Conservation (phyloP, 2,329 filamentous ascomycete genomes). For the Ceratocystis cubensis region DNA sequence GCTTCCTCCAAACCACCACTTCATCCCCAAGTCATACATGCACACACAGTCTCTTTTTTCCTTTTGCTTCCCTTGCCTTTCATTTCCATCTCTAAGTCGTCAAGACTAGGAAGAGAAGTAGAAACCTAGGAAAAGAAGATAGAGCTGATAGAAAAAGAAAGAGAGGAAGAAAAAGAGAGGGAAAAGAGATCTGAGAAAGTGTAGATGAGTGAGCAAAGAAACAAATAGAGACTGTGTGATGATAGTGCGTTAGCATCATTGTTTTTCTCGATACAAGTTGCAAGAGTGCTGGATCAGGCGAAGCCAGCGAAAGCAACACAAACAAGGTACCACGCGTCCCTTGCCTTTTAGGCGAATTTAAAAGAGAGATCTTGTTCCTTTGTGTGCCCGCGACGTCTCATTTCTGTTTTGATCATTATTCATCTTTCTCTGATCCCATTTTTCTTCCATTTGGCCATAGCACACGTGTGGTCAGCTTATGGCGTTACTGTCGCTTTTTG, state of each 20-base stretch:
- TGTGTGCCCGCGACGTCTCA: constrained; percentile 16
- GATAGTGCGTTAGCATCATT: background rate
- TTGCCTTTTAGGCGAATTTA: background rate
- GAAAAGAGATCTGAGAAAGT: background rate
- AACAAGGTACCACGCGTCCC: background rate
- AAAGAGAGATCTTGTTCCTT: constrained; percentile 11
- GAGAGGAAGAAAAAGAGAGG: constrained; percentile 4
- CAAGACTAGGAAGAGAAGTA: background rate
- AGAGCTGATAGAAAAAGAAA: background rate
- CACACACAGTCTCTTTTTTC: background rate
- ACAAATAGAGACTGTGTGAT: constrained; percentile 2
- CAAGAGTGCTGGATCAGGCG: background rate
- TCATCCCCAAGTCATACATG: background rate
- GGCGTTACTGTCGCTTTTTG: background rate
- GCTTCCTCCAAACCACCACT: background rate
- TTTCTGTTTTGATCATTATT: constrained; percentile 22
- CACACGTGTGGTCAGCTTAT: background rate
- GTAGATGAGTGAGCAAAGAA: constrained; percentile 9
- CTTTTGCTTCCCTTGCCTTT: background rate
- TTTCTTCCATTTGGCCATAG: constrained; percentile 20
- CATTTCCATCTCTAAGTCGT: background rate
- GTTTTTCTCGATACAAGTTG: background rate
- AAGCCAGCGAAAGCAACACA: background rate
- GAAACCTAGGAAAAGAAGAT: background rate
- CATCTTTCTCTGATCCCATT: constrained; percentile 21